Evolutionary conservation across 2,329 filamentous ascomycete species (phyloP).

Genomic region (Boeremia lycopersici): DNA sequence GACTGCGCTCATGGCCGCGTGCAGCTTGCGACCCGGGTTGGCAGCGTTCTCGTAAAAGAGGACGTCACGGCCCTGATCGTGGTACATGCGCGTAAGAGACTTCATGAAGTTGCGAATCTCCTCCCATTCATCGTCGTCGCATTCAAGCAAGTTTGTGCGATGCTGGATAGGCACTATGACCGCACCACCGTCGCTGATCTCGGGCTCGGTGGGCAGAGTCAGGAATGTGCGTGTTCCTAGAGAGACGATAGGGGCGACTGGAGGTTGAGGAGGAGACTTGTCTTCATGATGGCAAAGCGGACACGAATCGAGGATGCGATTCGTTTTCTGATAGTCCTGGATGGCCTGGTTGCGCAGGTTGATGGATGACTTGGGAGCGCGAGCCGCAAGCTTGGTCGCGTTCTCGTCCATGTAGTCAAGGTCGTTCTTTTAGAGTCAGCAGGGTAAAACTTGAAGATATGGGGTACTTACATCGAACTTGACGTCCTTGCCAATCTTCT

Average conservation of each 20-base stretch:
- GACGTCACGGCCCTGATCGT: slow-evolving; percentile 88
- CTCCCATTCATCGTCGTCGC: slow-evolving; percentile 99
- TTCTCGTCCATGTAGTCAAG: slow-evolving; percentile 99
- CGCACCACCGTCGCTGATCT: slow-evolving; percentile 80
- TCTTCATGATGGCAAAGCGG: slow-evolving; percentile 94
- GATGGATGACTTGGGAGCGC: slow-evolving; percentile 84
- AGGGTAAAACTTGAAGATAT: neutral
- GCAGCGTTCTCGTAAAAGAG: slow-evolving; percentile 98
- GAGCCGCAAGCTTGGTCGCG: slow-evolving; percentile 83
- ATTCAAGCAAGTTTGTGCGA: slow-evolving; percentile 88
- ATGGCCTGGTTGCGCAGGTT: slow-evolving; percentile 89
- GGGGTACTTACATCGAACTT: slow-evolving; percentile 71
- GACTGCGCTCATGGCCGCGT: slow-evolving; percentile 84
- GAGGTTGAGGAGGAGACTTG: slow-evolving; percentile 66
- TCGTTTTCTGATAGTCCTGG: slow-evolving; percentile 86
- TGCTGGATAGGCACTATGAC: slow-evolving; percentile 90
- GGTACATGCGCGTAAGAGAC: slow-evolving; percentile 89
- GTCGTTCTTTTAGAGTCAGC: slow-evolving; percentile 62
- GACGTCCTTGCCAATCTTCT: slow-evolving; percentile 89
- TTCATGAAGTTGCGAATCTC: slow-evolving; percentile 99
- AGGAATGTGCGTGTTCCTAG: slow-evolving; percentile 86
- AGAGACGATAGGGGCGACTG: slow-evolving; percentile 82
- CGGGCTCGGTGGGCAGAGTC: slow-evolving; percentile 87
- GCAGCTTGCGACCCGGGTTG: slow-evolving; percentile 74
- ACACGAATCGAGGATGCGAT: slow-evolving; percentile 82